Conservation (phyloP, 345 rosid genomes). For the Murraya koenigii region DNA sequence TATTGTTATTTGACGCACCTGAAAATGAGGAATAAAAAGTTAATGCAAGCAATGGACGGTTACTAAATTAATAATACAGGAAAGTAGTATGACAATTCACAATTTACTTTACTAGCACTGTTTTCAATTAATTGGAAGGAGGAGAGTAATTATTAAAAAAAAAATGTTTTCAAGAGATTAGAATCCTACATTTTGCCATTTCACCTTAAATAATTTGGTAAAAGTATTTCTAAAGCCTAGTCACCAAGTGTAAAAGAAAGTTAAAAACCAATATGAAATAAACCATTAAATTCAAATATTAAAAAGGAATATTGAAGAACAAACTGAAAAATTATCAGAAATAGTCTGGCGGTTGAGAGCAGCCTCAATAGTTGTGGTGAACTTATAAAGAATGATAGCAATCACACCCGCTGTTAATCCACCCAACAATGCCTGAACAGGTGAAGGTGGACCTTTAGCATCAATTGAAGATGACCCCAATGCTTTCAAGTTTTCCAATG, state of each 20-base stretch:
- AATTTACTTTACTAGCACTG: background rate
- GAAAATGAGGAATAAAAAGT: constrained; percentile 31
- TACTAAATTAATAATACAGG: background rate
- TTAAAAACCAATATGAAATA: background rate
- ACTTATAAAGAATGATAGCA: constrained; percentile 83
- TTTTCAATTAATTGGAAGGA: background rate
- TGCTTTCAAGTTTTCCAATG: constrained; percentile 66
- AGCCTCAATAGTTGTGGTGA: constrained; percentile 71
- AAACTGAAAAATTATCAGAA: constrained; percentile 71
- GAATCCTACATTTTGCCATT: background rate
- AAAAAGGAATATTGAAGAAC: constrained; percentile 15
- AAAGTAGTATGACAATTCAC: background rate
- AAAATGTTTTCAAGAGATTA: no score
- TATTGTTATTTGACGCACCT: constrained; percentile 86
- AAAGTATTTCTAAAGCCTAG: background rate
- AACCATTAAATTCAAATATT: background rate
- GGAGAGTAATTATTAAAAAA: background rate
- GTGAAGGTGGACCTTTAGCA: constrained; percentile 57
- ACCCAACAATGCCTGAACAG: constrained; percentile 78
- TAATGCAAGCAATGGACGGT: constrained; percentile 10
- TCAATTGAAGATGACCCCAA: constrained; percentile 55
- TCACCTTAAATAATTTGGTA: background rate
- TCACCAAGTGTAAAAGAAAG: background rate
- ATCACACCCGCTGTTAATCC: constrained; percentile 74
- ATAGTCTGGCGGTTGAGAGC: constrained; percentile 74